Base-by-base conservation (phyloP, 306 rosid species). In the Quercus bicolor region DNA sequence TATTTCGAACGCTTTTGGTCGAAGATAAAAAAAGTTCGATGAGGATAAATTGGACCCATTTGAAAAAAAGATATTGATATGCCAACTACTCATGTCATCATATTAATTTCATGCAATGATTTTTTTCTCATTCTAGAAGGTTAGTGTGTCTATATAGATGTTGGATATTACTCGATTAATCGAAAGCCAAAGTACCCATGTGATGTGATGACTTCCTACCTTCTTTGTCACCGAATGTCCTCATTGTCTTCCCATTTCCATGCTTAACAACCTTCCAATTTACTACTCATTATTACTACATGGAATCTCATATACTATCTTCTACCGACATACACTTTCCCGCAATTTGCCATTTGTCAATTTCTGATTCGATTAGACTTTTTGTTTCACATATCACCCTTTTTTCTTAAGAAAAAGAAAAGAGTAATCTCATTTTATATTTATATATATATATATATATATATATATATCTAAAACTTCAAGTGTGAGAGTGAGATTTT, bases 141-240 rank as follows among this genome's bases (percentile, higher is more conserved):
- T 40, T 40, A 40, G 45, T 8, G 45, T 6, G 71, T 74, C 33
- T 83, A 45, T 70, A 61, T 53, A 53, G 23, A 45, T 21, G 13
- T 6, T 78, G 12, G 70, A 72, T 40, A 72, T 60, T 54, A 53
- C 77, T 72, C 51, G 64, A 70, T 77, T 40, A 34, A 78, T 33
- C 77, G 26, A 61, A 83, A 74, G 68, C 45, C 73, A 57, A 82
- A 18, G 16, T 45, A 48, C 51, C 68, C 79, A 11, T 60, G 64
- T 66, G 37, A 11, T 59, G 64, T 56, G 40, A 48, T 61, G 13
- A 16, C 74, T 55, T 48, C 56, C 73, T 59, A 16, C 69, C 74
- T 3, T 26, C n/a, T 75, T 71, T 74, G 79, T 78, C 83, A 60
- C 62, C 23, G 64, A 24, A 56, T 31, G 40, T 18, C 62, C 15